Conservation (phyloP, 305 asterid genomes). For the Salvia sclarea region DNA sequence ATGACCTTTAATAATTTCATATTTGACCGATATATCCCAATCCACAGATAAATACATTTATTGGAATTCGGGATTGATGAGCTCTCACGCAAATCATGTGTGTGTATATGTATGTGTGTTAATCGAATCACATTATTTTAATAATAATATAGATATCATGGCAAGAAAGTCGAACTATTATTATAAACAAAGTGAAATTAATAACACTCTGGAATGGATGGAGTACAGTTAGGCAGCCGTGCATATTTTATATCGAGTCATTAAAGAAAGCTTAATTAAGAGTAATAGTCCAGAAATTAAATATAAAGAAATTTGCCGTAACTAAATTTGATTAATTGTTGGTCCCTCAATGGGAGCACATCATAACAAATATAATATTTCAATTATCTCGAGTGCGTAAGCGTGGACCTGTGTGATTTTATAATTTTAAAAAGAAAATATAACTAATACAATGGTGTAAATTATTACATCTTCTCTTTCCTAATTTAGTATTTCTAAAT, state of each 20-base stretch:
- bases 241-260: background rate
- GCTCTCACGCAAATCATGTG: background rate
- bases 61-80: background rate
- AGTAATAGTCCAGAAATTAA: background rate
- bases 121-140: background rate
- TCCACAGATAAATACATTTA: background rate
- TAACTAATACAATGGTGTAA: background rate
- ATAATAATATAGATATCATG: background rate
- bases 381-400: too few relatives aligned
- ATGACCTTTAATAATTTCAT: too few relatives aligned
- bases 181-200: background rate
- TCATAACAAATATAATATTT: background rate
- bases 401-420: too few relatives aligned
- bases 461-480: too few relatives aligned
- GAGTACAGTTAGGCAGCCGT: background rate
- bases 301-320: background rate
- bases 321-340: background rate
- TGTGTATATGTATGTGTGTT: too few relatives aligned
- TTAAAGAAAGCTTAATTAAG: background rate
- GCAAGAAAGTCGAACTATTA: background rate
- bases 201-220: background rate
- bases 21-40: too few relatives aligned
- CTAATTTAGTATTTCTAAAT: too few relatives aligned
- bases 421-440: too few relatives aligned
- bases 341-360: background rate